Percentiles rank a stretch among this genome's conserved stretches.
phyloP scores from a whole-genome alignment of 192 early-diverging fungal species.

The Coemansia sp. region DNA sequence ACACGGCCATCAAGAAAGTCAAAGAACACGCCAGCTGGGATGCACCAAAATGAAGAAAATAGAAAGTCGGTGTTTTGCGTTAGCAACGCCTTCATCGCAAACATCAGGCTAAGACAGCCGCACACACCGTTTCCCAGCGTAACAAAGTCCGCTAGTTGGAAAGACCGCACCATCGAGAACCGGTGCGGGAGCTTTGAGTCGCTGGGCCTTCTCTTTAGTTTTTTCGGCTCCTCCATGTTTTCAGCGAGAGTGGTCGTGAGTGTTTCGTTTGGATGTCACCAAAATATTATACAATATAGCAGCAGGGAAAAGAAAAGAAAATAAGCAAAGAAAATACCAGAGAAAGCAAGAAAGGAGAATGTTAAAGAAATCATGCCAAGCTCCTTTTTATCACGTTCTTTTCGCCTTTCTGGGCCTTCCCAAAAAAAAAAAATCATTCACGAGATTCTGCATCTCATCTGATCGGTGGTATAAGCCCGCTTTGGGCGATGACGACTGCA shows the following conservation, averaged over 20 bases:
- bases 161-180: constrained; percentile 60
- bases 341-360: constrained; percentile 3
- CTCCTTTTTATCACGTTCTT: not conserved
- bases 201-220: constrained; percentile 40
- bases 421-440: not conserved
- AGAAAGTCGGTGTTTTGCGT: constrained; percentile 63
- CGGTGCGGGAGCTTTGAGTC: constrained; percentile 40
- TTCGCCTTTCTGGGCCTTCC: not conserved
- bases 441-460: not conserved
- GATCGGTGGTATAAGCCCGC: not conserved
- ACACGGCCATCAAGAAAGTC: constrained; percentile 79
- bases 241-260: not conserved
- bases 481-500: not conserved
- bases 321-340: not conserved
- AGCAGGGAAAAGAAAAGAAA: not conserved
- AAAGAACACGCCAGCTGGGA: constrained; percentile 68
- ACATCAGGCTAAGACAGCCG: constrained; percentile 69
- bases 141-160: constrained; percentile 82
- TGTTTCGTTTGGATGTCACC: not conserved
- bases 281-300: constrained; percentile 5
- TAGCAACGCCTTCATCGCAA: constrained; percentile 69
- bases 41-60: constrained; percentile 62
- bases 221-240: constrained; percentile 7
- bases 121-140: constrained; percentile 85
- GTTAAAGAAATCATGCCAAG: not conserved